Conservation (phyloP, 2,329 filamentous ascomycete genomes). For the Cladosporium sp. region DNA sequence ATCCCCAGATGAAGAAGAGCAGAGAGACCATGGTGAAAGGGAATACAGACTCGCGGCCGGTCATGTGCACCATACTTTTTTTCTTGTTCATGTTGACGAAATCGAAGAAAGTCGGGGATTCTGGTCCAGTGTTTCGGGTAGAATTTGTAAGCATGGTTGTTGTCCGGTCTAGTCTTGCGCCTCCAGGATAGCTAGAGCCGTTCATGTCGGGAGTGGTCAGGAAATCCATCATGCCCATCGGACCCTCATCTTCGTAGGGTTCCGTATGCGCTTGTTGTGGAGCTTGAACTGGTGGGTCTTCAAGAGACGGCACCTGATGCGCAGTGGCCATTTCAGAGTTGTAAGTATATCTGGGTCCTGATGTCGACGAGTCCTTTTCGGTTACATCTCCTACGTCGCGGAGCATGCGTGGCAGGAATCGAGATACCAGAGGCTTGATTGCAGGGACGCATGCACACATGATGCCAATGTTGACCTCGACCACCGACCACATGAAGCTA, state of each 20-base stretch:
- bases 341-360: conserved; percentile 14
- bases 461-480: conserved; percentile 89
- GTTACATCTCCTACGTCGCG: conserved; percentile 48
- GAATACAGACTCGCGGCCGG: conserved; percentile 65
- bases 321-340: conserved; percentile 28
- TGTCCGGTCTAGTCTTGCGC: conserved; percentile 39
- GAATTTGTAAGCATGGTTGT: conserved; percentile 46
- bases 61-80: conserved; percentile 70
- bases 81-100: conserved; percentile 71
- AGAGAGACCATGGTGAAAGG: conserved; percentile 76
- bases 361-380: conserved; percentile 30
- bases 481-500: conserved; percentile 89
- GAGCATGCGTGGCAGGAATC: conserved; percentile 59
- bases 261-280: conserved; percentile 10
- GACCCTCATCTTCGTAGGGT: conserved; percentile 25
- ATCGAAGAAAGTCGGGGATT: conserved; percentile 65
- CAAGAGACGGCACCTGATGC: conserved; percentile 33
- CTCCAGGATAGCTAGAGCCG: conserved; percentile 24
- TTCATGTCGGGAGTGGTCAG: conserved; percentile 51
- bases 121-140: conserved; percentile 36
- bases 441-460: conserved; percentile 91
- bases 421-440: conserved; percentile 78
- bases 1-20: conserved; percentile 86
- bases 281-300: background rate
- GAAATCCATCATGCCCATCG: conserved; percentile 56